Evolutionary conservation across 805 yeast genomes (phyloP), one percentile per base, ranked within the genome.

Genomic region (Candida sonorensis): DNA sequence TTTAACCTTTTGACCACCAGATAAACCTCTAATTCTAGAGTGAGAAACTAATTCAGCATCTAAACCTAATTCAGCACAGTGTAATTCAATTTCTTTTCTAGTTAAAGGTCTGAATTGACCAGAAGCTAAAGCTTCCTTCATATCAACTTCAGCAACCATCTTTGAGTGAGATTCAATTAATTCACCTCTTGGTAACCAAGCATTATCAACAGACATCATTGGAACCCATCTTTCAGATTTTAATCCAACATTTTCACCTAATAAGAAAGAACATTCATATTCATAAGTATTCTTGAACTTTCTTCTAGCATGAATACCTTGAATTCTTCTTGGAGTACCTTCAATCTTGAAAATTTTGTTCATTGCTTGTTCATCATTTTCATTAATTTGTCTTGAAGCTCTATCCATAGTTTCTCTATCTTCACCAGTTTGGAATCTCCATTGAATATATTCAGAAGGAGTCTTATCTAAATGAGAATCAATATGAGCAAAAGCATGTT

Each of bases 341-440:
- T 92, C 98, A 62, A 92, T 78, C 82, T 85, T 87, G 88, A 87
- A 92, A 72, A 92, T 82, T 79, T 90, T 92, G 88, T 92, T 87
- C 98, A 92, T 92, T 64, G 94, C 85, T 69, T 81, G 77, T 77
- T 88, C 97, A 72, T 92, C 98, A 56, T 75, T 71, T 75, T 92
- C 98, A 64, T 83, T 87, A 67, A 92, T 87, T 67, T 81, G 90
- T 78, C 98, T 86, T 69, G 94, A 86, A 66, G 97, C 98, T 77
- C 97, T 85, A 78, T 92, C 98, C 98, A 92, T 92, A 72, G 98
- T 92, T 78, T 92, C 98, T 77, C 98, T 87, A 72, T 92, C 98
- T 77, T 92, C 98, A 88, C 98, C 98, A 64, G 98, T 92, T 77
- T 92, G 98, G 97, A 90, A 92, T 82, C 98, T 92, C 98, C 98